phyloP scores from a whole-genome alignment of 2,329 filamentous ascomycete genomes.

The Arthroderma sp. region DNA sequence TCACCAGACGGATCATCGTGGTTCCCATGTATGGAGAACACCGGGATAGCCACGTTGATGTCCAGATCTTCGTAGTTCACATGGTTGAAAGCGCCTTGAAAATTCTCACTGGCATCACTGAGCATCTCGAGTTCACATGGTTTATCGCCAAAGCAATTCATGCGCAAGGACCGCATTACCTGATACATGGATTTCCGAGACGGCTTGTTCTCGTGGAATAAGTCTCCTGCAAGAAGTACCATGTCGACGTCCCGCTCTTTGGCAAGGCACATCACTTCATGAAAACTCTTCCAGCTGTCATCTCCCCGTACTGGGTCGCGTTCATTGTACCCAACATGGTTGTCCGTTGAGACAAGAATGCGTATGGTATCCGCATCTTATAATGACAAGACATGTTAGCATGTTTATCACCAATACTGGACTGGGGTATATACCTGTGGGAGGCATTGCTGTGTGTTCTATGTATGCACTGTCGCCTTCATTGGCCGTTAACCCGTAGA shows the following conservation, averaged over 20 bases:
- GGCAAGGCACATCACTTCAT: conserved; percentile 86
- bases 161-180: conserved; percentile 85
- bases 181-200: conserved; percentile 93
- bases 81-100: conserved; percentile 78
- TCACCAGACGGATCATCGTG: conserved; percentile 98
- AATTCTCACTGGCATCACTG: conserved; percentile 82
- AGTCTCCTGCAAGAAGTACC: conserved; percentile 85
- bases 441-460: background rate
- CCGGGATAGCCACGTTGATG: conserved; percentile 92
- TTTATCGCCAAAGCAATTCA: conserved; percentile 90
- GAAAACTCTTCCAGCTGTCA: conserved; percentile 92
- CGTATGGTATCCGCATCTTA: conserved; percentile 70
- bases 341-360: conserved; percentile 88
- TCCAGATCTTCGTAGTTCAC: conserved; percentile 97
- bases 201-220: conserved; percentile 97
- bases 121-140: conserved; percentile 91
- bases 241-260: conserved; percentile 88
- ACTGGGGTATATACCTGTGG: background rate
- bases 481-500: background rate
- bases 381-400: background rate
- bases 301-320: conserved; percentile 88
- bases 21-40: conserved; percentile 97
- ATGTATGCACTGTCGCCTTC: background rate
- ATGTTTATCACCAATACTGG: background rate
- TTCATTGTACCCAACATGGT: conserved; percentile 94